Evolutionary conservation across 306 rosid genomes (phyloP).

Genomic region (Pterocarpus santalinus): DNA sequence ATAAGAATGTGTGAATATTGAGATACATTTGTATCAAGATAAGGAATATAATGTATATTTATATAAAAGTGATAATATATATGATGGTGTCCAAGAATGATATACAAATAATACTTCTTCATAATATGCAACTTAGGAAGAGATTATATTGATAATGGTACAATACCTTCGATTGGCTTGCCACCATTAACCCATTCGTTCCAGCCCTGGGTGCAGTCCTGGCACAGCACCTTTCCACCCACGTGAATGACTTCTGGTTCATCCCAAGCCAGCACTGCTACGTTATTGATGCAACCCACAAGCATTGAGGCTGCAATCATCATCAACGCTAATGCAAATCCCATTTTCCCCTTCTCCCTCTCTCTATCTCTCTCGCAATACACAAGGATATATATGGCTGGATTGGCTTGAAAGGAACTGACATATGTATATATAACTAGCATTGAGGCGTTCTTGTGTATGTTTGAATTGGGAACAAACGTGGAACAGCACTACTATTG

Average conservation of each 20-base stretch:
- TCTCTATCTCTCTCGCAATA: neutral
- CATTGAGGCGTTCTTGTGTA: neutral
- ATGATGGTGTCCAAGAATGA: no score
- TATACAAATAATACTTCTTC: no score
- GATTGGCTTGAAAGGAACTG: conserved; percentile 28
- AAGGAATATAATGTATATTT: no score
- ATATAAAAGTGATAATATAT: no score
- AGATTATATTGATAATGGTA: neutral
- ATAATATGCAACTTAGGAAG: neutral
- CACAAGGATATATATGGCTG: neutral
- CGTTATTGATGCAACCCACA: conserved; percentile 49
- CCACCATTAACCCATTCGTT: conserved; percentile 70
- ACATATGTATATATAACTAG: conserved; percentile 31
- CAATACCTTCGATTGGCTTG: conserved; percentile 70
- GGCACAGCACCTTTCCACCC: conserved; percentile 84
- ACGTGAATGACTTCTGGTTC: conserved; percentile 54
- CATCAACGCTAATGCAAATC: conserved; percentile 33
- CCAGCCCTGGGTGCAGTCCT: conserved; percentile 84
- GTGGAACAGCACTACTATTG: conserved; percentile 49
- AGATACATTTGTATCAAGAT: no score
- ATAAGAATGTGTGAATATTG: no score
- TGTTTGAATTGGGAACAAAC: conserved; percentile 26
- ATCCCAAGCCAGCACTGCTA: conserved; percentile 42
- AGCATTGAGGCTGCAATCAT: conserved; percentile 52
- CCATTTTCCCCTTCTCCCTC: conserved; percentile 42